phyloP scores from a whole-genome alignment of 2,329 filamentous ascomycete species.

The Neofusicoccum laricinum region DNA sequence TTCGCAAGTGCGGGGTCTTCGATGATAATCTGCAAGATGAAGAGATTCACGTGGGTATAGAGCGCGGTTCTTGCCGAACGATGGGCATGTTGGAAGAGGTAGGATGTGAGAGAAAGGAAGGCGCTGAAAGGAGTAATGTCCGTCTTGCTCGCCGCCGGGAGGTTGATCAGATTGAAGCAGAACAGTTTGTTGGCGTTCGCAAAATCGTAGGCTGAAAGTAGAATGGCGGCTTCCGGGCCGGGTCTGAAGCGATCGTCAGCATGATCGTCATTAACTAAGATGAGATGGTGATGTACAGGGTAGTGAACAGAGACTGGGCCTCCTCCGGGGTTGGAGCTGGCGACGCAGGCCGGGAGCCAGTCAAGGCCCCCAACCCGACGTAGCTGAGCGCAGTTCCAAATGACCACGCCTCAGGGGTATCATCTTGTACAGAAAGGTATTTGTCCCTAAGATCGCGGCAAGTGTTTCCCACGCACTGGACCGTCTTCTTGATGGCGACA shows the following conservation, averaged over 20 bases:
- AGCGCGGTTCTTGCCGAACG: constrained; percentile 72
- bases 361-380: constrained; percentile 76
- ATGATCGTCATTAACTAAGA: neutral
- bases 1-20: constrained; percentile 84
- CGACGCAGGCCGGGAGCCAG: constrained; percentile 60
- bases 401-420: constrained; percentile 86
- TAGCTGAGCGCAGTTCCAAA: constrained; percentile 76
- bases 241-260: constrained; percentile 56
- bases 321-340: constrained; percentile 71
- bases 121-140: constrained; percentile 73
- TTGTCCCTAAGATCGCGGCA: constrained; percentile 67
- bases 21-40: constrained; percentile 80
- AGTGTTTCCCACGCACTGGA: constrained; percentile 70
- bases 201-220: constrained; percentile 90
- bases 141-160: constrained; percentile 58
- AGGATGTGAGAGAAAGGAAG: constrained; percentile 86
- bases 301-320: constrained; percentile 62
- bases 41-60: constrained; percentile 82
- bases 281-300: neutral
- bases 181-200: constrained; percentile 93
- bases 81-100: constrained; percentile 90
- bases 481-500: constrained; percentile 75
- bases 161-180: constrained; percentile 74
- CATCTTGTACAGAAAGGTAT: constrained; percentile 85
- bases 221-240: constrained; percentile 70